Conservation (phyloP, 2,329 filamentous ascomycete species). For the Harringtonia lauricola region DNA sequence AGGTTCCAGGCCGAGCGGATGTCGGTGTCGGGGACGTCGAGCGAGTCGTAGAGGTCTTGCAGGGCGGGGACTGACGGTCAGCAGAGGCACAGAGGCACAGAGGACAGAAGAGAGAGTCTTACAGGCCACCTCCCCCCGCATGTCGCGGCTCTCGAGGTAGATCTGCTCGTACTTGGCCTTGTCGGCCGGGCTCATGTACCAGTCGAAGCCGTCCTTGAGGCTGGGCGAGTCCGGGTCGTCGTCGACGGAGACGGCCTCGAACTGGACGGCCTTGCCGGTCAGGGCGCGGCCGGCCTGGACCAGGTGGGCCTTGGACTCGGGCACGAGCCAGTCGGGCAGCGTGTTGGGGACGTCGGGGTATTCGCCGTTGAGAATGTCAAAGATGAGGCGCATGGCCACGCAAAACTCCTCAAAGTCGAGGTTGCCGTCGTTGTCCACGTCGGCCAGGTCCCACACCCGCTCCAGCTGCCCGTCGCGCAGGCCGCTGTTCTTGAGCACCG, state of each 20-base stretch:
- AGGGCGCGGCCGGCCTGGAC: conserved; percentile 76
- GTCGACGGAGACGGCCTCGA: conserved; percentile 61
- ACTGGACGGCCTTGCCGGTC: conserved; percentile 66
- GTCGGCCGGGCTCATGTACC: conserved; percentile 94
- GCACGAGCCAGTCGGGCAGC: conserved; percentile 92
- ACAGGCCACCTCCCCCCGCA: conserved; percentile 76
- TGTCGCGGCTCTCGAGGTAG: conserved; percentile 83
- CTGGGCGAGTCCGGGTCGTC: conserved; percentile 74
- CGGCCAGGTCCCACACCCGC: conserved; percentile 90
- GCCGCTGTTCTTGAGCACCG: conserved; percentile 53
- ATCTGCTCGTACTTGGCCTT: conserved; percentile 95
- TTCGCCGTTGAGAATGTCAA: conserved; percentile 94
- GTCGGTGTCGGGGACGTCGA: conserved; percentile 65
- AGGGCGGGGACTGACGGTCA: conserved; percentile 55
- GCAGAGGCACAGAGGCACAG: neutral
- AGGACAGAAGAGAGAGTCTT: conserved; percentile 19
- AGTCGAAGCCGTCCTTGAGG: conserved; percentile 94
- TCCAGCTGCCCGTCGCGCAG: conserved; percentile 72
- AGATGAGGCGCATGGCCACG: conserved; percentile 96
- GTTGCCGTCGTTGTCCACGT: conserved; percentile 95
- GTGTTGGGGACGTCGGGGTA: conserved; percentile 76
- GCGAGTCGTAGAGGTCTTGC: conserved; percentile 72
- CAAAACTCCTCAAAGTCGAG: conserved; percentile 99
- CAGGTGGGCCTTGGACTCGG: conserved; percentile 86
- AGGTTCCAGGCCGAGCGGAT: conserved; percentile 93